These are phyloP conservation scores for Hymenoscyphus fraxineus DNA, from an alignment of 2,329 filamentous ascomycete species.

Conservation along the genomic window DNA sequence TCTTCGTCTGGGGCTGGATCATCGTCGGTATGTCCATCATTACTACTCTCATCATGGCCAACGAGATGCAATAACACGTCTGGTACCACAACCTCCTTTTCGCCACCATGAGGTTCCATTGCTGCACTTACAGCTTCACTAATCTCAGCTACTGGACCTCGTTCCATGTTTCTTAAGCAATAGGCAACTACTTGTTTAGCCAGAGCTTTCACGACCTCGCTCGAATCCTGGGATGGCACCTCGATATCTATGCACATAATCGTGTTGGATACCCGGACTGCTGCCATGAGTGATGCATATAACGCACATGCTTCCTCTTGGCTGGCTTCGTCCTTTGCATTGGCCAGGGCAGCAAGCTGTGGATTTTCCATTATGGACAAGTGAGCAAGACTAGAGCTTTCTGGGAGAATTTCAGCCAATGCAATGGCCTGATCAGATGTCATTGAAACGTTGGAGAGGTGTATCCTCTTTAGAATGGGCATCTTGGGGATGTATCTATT, in stretches of 20 bases:
- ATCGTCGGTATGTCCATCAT: slow-evolving; percentile 54
- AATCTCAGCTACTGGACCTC: slow-evolving; percentile 64
- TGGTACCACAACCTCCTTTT: slow-evolving; percentile 62
- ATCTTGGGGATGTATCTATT: slow-evolving; percentile 73
- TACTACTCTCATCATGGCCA: slow-evolving; percentile 56
- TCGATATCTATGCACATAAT: slow-evolving; percentile 91
- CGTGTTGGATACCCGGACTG: slow-evolving; percentile 75
- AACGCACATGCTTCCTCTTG: slow-evolving; percentile 94
- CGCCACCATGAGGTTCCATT: slow-evolving; percentile 39
- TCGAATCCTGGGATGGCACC: slow-evolving; percentile 74
- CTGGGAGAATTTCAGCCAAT: slow-evolving; percentile 83
- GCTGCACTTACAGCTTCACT: slow-evolving; percentile 39
- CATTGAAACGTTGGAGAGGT: slow-evolving; percentile 80
- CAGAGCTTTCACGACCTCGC: slow-evolving; percentile 85
- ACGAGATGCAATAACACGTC: slow-evolving; percentile 86
- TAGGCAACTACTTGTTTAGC: slow-evolving; percentile 95
- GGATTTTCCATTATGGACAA: slow-evolving; percentile 83
- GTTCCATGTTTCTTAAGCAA: slow-evolving; percentile 86
- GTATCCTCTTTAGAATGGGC: slow-evolving; percentile 72
- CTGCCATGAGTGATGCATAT: slow-evolving; percentile 87
- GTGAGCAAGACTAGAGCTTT: slow-evolving; percentile 76
- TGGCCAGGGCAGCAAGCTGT: slow-evolving; percentile 64
- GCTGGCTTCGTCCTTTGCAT: slow-evolving; percentile 69
- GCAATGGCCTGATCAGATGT: slow-evolving; percentile 85
- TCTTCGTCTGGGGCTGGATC: slow-evolving; percentile 80